Conservation (phyloP, 805 yeast genomes). For the Metschnikowia koreensis region DNA sequence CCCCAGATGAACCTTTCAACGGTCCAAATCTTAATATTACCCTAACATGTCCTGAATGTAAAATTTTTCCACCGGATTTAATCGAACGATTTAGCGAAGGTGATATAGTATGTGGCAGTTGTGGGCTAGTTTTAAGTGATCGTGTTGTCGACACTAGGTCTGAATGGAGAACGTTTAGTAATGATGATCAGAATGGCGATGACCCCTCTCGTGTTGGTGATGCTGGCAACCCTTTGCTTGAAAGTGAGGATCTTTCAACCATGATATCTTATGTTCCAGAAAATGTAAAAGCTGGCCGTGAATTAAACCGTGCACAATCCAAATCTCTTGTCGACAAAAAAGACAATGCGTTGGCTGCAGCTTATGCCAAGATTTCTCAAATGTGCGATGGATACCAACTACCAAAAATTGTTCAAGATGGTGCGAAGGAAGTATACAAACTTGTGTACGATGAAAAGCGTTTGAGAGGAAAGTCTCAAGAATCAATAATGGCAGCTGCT, state of each 20-base stretch:
- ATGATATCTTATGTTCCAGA: constrained; percentile 86
- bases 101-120: constrained; percentile 96
- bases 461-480: constrained; percentile 87
- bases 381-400: constrained; percentile 96
- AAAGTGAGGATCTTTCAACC: constrained; percentile 88
- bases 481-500: constrained; percentile 94
- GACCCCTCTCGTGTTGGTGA: constrained; percentile 99
- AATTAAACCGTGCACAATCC: constrained; percentile 85
- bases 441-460: constrained; percentile 83
- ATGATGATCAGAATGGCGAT: constrained; percentile 96
- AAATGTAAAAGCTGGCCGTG: constrained; percentile 83
- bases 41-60: constrained; percentile 93
- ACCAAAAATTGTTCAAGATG: constrained; percentile 94
- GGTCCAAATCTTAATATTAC: constrained; percentile 88
- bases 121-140: constrained; percentile 92
- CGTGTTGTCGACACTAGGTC: constrained; percentile 91
- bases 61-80: constrained; percentile 91
- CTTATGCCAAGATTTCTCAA: constrained; percentile 87
- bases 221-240: constrained; percentile 88
- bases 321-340: constrained; percentile 80
- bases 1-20: constrained; percentile 32
- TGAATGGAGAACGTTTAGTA: constrained; percentile 98
- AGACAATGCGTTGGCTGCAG: constrained; percentile 84
- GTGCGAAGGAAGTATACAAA: constrained; percentile 95
- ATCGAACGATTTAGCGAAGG: constrained; percentile 96